Evolutionary conservation across 2,329 filamentous ascomycete species (phyloP).

Genomic region (Aspergillus puulaauensis): DNA sequence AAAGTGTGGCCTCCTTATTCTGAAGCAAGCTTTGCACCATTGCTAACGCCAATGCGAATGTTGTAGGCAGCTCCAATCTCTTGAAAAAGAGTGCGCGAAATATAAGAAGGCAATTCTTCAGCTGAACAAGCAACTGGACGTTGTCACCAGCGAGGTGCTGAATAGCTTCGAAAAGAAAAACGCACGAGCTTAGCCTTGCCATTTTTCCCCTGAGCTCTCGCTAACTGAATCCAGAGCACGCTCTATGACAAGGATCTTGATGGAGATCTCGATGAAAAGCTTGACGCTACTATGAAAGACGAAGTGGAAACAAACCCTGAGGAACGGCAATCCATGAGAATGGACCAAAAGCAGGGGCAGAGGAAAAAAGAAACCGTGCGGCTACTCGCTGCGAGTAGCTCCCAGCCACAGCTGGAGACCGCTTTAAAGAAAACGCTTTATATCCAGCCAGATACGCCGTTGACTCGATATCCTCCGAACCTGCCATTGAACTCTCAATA

Average conservation of each 20-base stretch:
- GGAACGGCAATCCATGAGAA: not conserved
- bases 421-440: not conserved
- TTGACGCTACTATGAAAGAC: not conserved
- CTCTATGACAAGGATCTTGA: not conserved
- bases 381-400: no score
- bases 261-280: not conserved
- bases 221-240: not conserved
- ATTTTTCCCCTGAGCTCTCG: no score
- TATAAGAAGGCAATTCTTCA: not conserved
- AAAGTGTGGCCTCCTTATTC: conserved; percentile 29
- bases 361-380: no score
- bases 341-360: not conserved
- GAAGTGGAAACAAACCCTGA: not conserved
- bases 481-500: not conserved
- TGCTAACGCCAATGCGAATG: not conserved
- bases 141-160: not conserved
- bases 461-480: not conserved
- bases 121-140: not conserved
- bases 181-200: not conserved
- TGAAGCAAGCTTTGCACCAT: not conserved
- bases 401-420: no score
- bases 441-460: not conserved
- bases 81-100: not conserved
- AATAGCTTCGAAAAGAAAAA: no score
- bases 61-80: not conserved